Base-by-base conservation (phyloP, 225 moss, liverwort and hornwort species). In the Climacium dendroides region DNA sequence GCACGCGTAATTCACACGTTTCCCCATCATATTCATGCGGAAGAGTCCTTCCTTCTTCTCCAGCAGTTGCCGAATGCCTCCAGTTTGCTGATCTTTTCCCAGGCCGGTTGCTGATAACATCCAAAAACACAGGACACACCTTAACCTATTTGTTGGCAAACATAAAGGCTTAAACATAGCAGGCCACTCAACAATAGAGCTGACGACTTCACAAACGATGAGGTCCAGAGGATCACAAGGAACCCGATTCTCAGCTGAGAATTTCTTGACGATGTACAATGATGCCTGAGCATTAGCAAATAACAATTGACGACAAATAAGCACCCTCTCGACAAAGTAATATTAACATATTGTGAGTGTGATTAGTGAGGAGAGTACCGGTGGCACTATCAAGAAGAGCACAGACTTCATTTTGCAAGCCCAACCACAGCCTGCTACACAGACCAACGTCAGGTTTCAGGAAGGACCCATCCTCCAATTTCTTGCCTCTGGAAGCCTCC, bases 1-100 rank as follows among this genome's bases (percentile, higher is more conserved):
- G 86, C 98, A 99, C 23, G 98, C 98, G 90, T 97, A 96, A 87
- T 99, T 99, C 69, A 99, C 98, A 69, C 98, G 98, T 93, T 99
- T 99, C 67, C 98, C 98, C 98, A 99, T 99, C 98, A 99, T 99
- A 82, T 99, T 97, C 98, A 99, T 99, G 58, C 98, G 96, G 55
- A 99, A 97, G 66, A 99, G 79, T 45, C 98, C 98, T 87, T 97
- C 97, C 75, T 99, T 99, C 87, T 99, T 99, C 92, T 99, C 98
- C 82, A 99, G 94, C 79, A 99, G 92, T 88, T 99, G 98, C 53
- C 97, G 94, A 65, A 99, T 90, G 74, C 98, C 98, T 87, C 88
- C 96, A 81, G 87, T 89, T 89, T 92, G 94, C 90, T 95, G 95
- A 86, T 97, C 97, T 74, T 90, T 86, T 60, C 91, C 95, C 58